Base-by-base conservation (phyloP, 306 rosid genomes). In the Prinsepia uniflora region DNA sequence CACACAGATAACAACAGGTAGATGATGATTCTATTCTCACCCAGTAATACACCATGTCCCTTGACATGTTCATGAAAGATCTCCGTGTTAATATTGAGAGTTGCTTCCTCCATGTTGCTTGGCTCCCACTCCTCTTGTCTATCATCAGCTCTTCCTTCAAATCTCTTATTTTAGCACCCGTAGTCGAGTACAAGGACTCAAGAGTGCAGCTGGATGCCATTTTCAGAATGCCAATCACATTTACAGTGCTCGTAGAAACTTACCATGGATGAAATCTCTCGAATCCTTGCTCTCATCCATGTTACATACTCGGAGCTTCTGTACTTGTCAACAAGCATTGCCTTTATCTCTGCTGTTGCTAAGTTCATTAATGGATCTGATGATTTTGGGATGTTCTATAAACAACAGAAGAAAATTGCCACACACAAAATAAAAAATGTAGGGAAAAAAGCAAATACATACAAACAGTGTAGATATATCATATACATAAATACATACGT, bases 31-130 rank as follows among this genome's bases (percentile, higher is more conserved):
- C 98, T 88, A 93, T 76, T 82, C 98, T 88, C 72, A 93, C 80
- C 98, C 98, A 93, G 77, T 90, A 93, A 76, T 93, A 93, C 7
- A 97, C 98, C 34, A 81, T 71, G 76, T 93, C 98, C 74, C 98
- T 90, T 48, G 67, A 82, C 98, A 93, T 93, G 92, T 93, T 93
- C 70, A 85, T 78, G 18, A 85, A 85, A 24, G 98, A 93, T 77
- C 98, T 88, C 0, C 30, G 68, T 7, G 90, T 93, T 87, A 93
- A 79, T 12, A 88, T 81, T 52, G 84, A 76, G 63, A 93, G 87
- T 64, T 93, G 97, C 89, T 88, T 90, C 97, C 89, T 83, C 96
- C 96, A 88, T 75, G 71, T 90, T 24, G 85, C 80, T 79, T 79
- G 86, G 74, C 81, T 77, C 67, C 85, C 89, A 60, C 79, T 50